Base-by-base conservation (phyloP, 2,329 filamentous ascomycete genomes). In the Furcasterigmium furcatum region DNA sequence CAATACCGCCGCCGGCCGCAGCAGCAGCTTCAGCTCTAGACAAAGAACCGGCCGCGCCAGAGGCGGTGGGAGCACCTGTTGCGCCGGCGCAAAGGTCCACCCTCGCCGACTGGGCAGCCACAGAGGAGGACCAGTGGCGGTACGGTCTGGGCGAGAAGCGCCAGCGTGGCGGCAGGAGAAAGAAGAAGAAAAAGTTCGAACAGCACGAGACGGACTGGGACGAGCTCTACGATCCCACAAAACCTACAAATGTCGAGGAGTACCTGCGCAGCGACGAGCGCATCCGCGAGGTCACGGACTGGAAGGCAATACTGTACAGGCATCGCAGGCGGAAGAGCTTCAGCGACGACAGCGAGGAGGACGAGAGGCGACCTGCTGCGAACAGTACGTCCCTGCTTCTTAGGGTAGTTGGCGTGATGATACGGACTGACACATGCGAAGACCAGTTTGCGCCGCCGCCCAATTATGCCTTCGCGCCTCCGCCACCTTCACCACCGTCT, bases 181-280 rank as follows among this genome's bases (percentile, higher is more conserved):
- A 84, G 61, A 84, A 87, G 66, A 88, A 88, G 74, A 85, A 84
- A 64, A 79, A 80, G 57, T 72, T 80, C 6, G 72, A 74, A 39
- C 65, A 76, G 24, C 65, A 68, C 5, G 77, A 82, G 61, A 82
- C 79, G n/a, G 85, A 95, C 60, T 96, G 91, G 91, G 87, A 95
- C 62, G 90, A 95, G 61, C 80, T 94, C 20, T 96, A 96, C 62
- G 91, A 96, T 58, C 88, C 90, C 1, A 74, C 85, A 10, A 74
- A 87, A 32, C 91, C 91, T 9, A 95, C 88, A 34, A 91, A 84
- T 54, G 87, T 92, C 41, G 87, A 91, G 45, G 87, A 92, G 58
- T 96, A 94, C 61, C 79, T 88, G 48, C 76, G 84, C 49, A 94
- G 89, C 58, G 89, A 95, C 47, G 91, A 95, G 67, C 86, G 88